A percentile compares a stretch with the other conserved stretches of the same genome.
These are phyloP conservation scores for Mastigamoeba balamuthi DNA, from an alignment of 78 protist genomes.

Conservation along the genomic window DNA sequence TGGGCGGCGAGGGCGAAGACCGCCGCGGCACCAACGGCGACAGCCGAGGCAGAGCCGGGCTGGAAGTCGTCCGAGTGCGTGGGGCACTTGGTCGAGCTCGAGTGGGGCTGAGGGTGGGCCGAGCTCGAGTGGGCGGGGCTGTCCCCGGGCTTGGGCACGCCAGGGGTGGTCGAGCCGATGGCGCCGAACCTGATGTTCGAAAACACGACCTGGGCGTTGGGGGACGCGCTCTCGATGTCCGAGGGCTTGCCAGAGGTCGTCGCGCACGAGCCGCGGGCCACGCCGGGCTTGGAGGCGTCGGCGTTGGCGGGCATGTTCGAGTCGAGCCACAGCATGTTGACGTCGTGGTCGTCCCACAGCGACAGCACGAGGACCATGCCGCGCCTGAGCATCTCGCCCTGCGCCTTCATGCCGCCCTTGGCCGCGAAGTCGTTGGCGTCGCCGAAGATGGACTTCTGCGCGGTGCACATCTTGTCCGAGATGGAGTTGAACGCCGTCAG, in stretches of 20 bases:
- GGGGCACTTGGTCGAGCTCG: no score
- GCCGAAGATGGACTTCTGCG: not conserved
- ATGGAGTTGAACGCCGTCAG: conserved; percentile 7
- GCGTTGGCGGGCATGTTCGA: conserved; percentile 18
- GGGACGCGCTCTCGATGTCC: conserved; percentile 29
- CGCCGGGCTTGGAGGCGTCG: conserved; percentile 11
- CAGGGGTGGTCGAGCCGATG: conserved; percentile 22
- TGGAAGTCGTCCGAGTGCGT: no score
- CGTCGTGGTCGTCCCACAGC: conserved; percentile 59
- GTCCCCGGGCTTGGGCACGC: no score
- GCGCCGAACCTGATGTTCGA: conserved; percentile 45
- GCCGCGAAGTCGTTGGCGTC: conserved; percentile 27
- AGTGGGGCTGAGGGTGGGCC: no score
- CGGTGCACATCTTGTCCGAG: conserved; percentile 23
- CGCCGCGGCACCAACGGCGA: no score
- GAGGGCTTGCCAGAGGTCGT: conserved; percentile 43
- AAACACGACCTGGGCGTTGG: conserved; percentile 41
- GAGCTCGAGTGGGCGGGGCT: no score
- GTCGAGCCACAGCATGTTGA: conserved; percentile 60
- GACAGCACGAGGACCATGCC: conserved; percentile 58
- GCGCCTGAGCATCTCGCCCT: conserved; percentile 31
- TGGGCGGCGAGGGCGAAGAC: no score
- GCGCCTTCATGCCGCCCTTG: conserved; percentile 42
- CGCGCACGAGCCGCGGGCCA: conserved; percentile 44
- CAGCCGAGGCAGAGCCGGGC: no score